These are phyloP conservation scores for Dalechampia spathulata DNA, from an alignment of 441 rosid species.

Conservation along the genomic window DNA sequence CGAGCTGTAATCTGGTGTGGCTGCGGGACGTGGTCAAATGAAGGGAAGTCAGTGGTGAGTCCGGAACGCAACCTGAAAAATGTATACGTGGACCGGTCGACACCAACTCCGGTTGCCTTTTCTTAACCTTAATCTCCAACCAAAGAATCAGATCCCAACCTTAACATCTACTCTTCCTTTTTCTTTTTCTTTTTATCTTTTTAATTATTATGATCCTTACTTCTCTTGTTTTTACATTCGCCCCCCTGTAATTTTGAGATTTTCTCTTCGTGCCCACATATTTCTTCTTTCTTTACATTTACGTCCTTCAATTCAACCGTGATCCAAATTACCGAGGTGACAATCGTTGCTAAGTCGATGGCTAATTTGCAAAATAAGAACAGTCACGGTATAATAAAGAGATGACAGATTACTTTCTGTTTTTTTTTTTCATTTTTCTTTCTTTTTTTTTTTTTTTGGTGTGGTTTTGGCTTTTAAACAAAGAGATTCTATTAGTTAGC, in stretches of 20 bases:
- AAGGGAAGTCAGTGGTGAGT: too few relatives aligned
- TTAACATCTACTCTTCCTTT: neutral
- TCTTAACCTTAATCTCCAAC: too few relatives aligned
- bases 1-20: neutral
- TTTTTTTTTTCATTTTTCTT: neutral
- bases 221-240: neutral
- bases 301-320: neutral
- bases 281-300: neutral
- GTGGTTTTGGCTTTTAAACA: neutral
- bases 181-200: neutral
- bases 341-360: too few relatives aligned
- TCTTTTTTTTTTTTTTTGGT: neutral
- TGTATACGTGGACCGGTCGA: too few relatives aligned
- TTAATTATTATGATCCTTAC: neutral
- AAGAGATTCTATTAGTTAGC: neutral
- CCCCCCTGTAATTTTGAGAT: neutral
- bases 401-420: neutral
- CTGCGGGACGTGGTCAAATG: neutral
- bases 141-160: conserved; percentile 7
- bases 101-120: too few relatives aligned
- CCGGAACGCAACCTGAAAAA: too few relatives aligned
- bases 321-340: too few relatives aligned
- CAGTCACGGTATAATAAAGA: neutral
- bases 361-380: neutral
- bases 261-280: too few relatives aligned